Evolutionary conservation across 306 rosid genomes (phyloP), one percentile per base, ranked within the genome.

Genomic region (Vigna hirtella): DNA sequence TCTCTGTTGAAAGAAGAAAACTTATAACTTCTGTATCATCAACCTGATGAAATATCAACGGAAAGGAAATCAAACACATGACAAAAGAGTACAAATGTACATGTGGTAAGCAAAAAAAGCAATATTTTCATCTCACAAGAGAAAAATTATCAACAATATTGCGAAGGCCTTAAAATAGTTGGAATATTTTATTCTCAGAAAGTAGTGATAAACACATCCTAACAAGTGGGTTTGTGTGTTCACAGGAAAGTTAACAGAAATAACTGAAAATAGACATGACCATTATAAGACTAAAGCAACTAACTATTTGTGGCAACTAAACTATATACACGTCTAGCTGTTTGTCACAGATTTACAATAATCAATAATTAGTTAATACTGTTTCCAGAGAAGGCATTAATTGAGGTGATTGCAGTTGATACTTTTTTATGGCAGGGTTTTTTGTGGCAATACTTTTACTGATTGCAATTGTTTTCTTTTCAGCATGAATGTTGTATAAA

Each of bases 1-100:
- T 88, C 78, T 93, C 94, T 0, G 93, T 91, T 8, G 93, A 87
- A 59, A 91, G 91, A 78, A 93, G 96, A 82, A 91, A 93, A 72
- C 88, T 83, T 65, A 91, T 87, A 53, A 89, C 94, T 53, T 90
- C 91, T 36, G 88, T 84, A 70, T 91, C 91, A 80, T 89, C 97
- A 66, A 90, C 94, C 96, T 94, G 85, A 74, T 28, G 77, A 55
- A 61, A 53, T 5, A 43, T 34, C 38, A 76, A 32, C 50, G 12
- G 8, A 38, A 81, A 16, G 18, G 6, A 34, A 71, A 63, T 79
- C 70, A 62, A 52, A 70, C 61, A 45, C 48, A 3, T 17, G 63
- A 66, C 47, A 51, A 55, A 72, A 66, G 18, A 30, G 50, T 49
- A 58, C 4, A 66, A 64, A 28, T 52, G 13, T 64, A 59, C 0